These are phyloP conservation scores for Trametes punicea DNA, from an alignment of 768 basidiomycete species.

Conservation along the genomic window DNA sequence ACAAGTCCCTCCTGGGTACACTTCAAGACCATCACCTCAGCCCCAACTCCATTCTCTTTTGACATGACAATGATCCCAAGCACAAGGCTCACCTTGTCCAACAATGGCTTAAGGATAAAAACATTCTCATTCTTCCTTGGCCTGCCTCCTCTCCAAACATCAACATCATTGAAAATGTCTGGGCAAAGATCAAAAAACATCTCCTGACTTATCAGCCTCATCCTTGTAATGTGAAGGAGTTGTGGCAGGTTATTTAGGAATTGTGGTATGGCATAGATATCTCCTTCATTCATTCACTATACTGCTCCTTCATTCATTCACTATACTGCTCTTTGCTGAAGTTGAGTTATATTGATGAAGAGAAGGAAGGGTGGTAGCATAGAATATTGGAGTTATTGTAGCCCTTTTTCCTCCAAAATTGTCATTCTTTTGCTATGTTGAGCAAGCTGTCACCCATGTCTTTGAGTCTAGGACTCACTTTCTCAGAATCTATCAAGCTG, in stretches of 20 bases:
- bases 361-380: no score
- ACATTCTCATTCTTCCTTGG: neutral
- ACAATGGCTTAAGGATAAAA: neutral
- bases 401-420: no score
- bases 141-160: neutral
- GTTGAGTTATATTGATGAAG: neutral
- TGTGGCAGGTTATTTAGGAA: constrained; percentile 19
- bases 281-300: neutral
- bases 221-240: constrained; percentile 22
- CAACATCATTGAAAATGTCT: no score
- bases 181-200: constrained; percentile 28
- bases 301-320: neutral
- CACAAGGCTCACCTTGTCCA: neutral
- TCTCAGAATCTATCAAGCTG: no score
- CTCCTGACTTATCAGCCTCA: constrained; percentile 16
- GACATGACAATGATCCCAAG: neutral
- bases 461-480: no score
- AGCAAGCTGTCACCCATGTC: no score
- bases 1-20: neutral
- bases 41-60: neutral
- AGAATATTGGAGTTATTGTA: no score
- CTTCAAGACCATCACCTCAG: neutral
- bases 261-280: neutral
- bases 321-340: no score
- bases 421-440: no score